Conservation (phyloP, 768 basidiomycete species). For the Boletus bicolor region DNA sequence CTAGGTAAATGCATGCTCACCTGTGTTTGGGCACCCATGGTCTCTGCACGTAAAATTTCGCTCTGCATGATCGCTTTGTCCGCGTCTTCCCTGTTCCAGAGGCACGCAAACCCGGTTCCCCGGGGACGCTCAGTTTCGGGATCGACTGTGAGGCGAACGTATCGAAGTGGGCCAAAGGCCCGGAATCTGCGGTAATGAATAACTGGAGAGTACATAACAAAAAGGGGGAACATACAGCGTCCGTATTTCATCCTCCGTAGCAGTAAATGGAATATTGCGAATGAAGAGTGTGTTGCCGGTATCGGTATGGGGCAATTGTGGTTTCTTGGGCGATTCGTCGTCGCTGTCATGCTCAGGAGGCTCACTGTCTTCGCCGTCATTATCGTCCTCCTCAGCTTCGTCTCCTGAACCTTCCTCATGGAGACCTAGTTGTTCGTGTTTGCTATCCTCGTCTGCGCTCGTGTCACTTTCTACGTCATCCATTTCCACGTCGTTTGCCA, state of each 20-base stretch:
- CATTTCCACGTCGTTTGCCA: conserved; percentile 35
- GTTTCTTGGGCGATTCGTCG: conserved; percentile 50
- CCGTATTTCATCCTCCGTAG: conserved; percentile 90
- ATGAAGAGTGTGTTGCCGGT: conserved; percentile 91
- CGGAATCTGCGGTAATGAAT: conserved; percentile 56
- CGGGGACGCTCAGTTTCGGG: conserved; percentile 78
- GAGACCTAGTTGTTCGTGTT: conserved; percentile 43
- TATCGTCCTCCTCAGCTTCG: conserved; percentile 30
- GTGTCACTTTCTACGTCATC: conserved; percentile 27
- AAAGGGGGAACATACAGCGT: conserved; percentile 56
- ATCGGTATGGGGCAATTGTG: conserved; percentile 77
- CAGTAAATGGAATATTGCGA: conserved; percentile 88
- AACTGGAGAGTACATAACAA: not conserved
- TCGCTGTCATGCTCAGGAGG: conserved; percentile 6
- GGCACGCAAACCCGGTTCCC: conserved; percentile 95
- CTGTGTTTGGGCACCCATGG: conserved; percentile 41
- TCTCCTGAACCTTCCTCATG: conserved; percentile 33
- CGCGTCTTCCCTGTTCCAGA: conserved; percentile 92
- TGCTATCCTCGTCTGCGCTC: conserved; percentile 22
- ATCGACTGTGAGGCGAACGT: conserved; percentile 89
- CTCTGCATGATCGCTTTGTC: conserved; percentile 82
- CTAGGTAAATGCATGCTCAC: conserved; percentile 26
- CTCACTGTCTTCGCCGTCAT: conserved; percentile 22
- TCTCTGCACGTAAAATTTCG: conserved; percentile 64
- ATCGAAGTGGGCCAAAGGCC: conserved; percentile 86